A percentile compares a stretch with the other conserved stretches of the same genome.
These are phyloP conservation scores for Sporopachydermia quercuum DNA, from an alignment of 805 yeast species.

Conservation along the genomic window DNA sequence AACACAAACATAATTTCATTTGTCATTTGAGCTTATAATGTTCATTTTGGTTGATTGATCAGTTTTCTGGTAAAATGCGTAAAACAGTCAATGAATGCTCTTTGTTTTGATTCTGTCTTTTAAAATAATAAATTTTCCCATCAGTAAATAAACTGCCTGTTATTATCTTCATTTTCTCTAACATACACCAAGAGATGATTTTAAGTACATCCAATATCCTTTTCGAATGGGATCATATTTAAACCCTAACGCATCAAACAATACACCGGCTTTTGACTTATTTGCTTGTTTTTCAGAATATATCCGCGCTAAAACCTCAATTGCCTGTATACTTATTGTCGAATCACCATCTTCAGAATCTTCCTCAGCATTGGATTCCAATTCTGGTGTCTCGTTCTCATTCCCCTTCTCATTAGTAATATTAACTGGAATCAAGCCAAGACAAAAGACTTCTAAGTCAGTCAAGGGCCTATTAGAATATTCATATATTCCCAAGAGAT, in stretches of 20 bases:
- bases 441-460: conserved; percentile 31
- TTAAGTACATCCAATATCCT: conserved; percentile 51
- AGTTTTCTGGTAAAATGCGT: no score
- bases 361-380: conserved; percentile 9
- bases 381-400: conserved; percentile 10
- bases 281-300: conserved; percentile 12
- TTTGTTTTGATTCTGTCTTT: no score
- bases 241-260: conserved; percentile 34
- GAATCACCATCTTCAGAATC: conserved; percentile 14
- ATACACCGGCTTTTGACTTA: conserved; percentile 21
- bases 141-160: no score
- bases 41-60: no score
- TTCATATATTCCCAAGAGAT: conserved; percentile 44
- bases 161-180: no score
- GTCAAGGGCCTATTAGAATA: conserved; percentile 15
- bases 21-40: no score
- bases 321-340: conserved; percentile 27
- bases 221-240: conserved; percentile 48
- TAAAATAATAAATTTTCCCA: no score
- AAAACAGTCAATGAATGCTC: no score
- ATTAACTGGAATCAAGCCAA: not conserved
- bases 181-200: no score
- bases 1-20: no score
- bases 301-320: conserved; percentile 30
- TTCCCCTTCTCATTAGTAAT: conserved; percentile 4